These are phyloP conservation scores for Phyllosticta capitalensis DNA, from an alignment of 2,329 filamentous ascomycete species.

Conservation along the genomic window DNA sequence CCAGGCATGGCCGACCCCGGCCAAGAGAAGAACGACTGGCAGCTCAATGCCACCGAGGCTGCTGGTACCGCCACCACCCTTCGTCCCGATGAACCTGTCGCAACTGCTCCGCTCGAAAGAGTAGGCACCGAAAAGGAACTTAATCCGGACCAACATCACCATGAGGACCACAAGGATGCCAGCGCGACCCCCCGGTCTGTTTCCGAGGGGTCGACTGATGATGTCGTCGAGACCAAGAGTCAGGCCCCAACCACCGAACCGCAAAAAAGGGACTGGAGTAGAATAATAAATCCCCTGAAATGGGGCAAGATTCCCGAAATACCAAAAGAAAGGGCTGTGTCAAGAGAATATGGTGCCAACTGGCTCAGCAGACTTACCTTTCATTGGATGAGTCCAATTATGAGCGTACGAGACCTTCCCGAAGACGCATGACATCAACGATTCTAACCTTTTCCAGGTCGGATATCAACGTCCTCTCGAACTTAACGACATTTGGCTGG, in stretches of 20 bases:
- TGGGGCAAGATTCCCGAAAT: conserved; percentile 44
- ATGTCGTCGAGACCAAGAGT: conserved; percentile 16
- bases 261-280: conserved; percentile 42
- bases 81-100: conserved; percentile 30
- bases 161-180: conserved; percentile 14
- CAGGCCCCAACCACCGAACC: neutral
- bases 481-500: conserved; percentile 74
- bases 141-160: conserved; percentile 7
- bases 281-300: conserved; percentile 41
- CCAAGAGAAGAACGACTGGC: conserved; percentile 28
- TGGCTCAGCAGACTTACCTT: conserved; percentile 72
- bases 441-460: conserved; percentile 37
- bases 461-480: conserved; percentile 82
- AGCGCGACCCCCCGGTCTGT: conserved; percentile 17
- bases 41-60: conserved; percentile 22
- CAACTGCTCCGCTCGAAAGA: conserved; percentile 28
- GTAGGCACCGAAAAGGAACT: conserved; percentile 17
- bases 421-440: neutral
- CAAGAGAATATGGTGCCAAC: conserved; percentile 61
- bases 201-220: conserved; percentile 20
- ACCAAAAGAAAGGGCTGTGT: conserved; percentile 44
- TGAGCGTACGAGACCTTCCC: conserved; percentile 39
- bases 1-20: conserved; percentile 16
- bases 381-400: conserved; percentile 82
- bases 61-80: conserved; percentile 24